Base-by-base conservation (phyloP, 2,329 filamentous ascomycete species). In the Nothomitra cinnamomea region DNA sequence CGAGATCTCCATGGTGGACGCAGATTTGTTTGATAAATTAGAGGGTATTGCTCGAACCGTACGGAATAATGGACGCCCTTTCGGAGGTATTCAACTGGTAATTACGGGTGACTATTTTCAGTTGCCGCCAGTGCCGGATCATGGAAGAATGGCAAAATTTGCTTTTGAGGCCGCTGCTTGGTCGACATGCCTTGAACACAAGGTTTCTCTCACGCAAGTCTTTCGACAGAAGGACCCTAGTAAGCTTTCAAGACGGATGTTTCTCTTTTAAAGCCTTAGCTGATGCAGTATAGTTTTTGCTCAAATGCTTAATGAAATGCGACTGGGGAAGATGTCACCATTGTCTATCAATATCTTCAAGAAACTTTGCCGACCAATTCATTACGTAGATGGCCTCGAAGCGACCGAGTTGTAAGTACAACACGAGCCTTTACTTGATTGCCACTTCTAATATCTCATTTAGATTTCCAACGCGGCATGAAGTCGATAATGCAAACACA, bases 61-160 rank as follows among this genome's bases (percentile, higher is more conserved):
- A 57, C 80, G 89, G 53, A 95, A 94, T 64, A 95, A 95, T 60
- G 89, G 87, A 8, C 78, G 87, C 8, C 85, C 92, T 0, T 98
- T 95, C 72, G 94, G 92, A 53, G 92, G 92, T 3, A 96, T 98
- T 47, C 92, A 98, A 60, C 75, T 98, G 28, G 79, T 98, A 54
- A 86, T 98, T 56, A 98, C 92, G 0, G 92, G 92, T 2, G 92
- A 98, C 63, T 98, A 98, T 69, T 98, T 98, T 67, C 92, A 98
- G 65, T 70, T 98, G 2, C 92, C 92, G 0, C 92, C 92, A 0
- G 92, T 98, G 1, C 89, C 90, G 1, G 89, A 95, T 36, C 72
- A 72, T 41, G 79, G 78, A 42, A 79, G 80, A 52, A 75, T 82
- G 24, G 79, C 83, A 48, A 95, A 88, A 63, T 98, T 98, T 66